Conservation (phyloP, 1,284 basidiomycete genomes). For the Cryptococcus jaspeensis region DNA sequence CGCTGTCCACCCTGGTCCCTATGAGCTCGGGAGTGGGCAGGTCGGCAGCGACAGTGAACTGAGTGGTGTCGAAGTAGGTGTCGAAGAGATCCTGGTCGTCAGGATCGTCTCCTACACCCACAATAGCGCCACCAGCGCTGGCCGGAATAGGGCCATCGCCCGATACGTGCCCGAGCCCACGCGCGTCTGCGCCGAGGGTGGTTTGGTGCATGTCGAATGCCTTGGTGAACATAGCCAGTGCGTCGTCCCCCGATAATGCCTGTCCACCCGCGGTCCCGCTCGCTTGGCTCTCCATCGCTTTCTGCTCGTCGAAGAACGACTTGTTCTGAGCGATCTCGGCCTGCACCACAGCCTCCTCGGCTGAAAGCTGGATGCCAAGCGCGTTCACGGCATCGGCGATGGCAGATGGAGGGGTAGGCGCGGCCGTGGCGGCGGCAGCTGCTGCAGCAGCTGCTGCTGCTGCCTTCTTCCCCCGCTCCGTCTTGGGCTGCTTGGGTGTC, state of each 20-base stretch:
- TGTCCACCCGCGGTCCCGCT: background rate
- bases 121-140: background rate
- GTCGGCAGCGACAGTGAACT: slow-evolving; percentile 14
- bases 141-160: background rate
- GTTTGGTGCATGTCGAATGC: slow-evolving; percentile 18
- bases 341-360: slow-evolving; percentile 10
- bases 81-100: slow-evolving; percentile 28
- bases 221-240: slow-evolving; percentile 9
- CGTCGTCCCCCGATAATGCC: background rate
- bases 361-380: slow-evolving; percentile 23
- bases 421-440: background rate
- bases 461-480: slow-evolving; percentile 8
- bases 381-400: slow-evolving; percentile 12
- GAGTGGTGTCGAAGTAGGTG: slow-evolving; percentile 27
- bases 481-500: slow-evolving; percentile 18
- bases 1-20: slow-evolving; percentile 10
- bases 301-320: slow-evolving; percentile 25
- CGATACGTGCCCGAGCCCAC: background rate
- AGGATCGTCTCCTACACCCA: background rate
- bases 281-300: background rate
- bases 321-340: slow-evolving; percentile 20
- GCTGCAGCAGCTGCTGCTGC: background rate
- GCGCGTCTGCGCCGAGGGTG: background rate
- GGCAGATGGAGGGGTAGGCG: background rate
- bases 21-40: slow-evolving; percentile 32